phyloP scores from a whole-genome alignment of 2,329 filamentous ascomycete genomes.

The Cercospora sojina region DNA sequence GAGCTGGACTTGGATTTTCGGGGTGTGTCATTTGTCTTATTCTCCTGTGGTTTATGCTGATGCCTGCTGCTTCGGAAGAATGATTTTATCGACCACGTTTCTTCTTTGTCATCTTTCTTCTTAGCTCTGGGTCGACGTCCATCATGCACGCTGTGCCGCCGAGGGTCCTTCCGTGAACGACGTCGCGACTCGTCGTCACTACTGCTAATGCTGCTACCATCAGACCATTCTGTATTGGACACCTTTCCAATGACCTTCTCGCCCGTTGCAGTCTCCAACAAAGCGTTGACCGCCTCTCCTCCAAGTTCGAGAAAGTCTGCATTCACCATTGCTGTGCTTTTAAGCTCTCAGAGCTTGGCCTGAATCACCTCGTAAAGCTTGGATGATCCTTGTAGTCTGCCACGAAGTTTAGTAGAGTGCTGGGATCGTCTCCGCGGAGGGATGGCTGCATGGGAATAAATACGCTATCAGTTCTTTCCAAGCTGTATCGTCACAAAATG shows the following conservation, averaged over 20 bases:
- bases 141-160: neutral
- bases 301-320: slow-evolving; percentile 7
- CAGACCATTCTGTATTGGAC: neutral
- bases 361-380: neutral
- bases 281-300: slow-evolving; percentile 2
- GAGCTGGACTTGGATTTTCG: neutral
- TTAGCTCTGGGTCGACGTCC: neutral
- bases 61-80: slow-evolving; percentile 3
- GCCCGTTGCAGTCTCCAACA: neutral
- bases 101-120: neutral
- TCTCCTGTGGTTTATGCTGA: neutral
- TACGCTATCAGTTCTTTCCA: neutral
- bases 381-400: neutral
- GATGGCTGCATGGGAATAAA: neutral
- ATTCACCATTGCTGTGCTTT: slow-evolving; percentile 4
- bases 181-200: neutral
- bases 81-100: slow-evolving; percentile 2
- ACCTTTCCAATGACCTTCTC: neutral
- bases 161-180: neutral
- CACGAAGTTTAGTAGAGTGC: neutral
- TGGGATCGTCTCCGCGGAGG: neutral
- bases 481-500: neutral
- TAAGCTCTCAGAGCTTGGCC: neutral
- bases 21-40: neutral
- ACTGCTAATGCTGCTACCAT: neutral